Evolutionary conservation across 768 basidiomycete genomes (phyloP).

Genomic region (Suillus subaureus): DNA sequence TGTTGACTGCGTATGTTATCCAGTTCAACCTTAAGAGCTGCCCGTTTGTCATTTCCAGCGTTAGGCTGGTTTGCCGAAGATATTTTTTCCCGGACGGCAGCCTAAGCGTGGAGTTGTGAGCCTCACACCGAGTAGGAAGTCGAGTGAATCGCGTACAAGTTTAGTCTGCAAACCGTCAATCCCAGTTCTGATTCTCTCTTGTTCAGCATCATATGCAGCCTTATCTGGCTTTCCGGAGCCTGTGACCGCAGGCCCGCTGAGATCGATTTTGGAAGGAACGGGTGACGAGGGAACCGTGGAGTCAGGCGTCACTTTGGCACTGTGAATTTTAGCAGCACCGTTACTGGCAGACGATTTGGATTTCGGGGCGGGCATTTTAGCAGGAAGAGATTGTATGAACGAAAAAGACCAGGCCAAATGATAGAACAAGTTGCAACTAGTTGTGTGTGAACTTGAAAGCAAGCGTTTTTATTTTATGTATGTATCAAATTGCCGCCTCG

Average conservation of each 20-base stretch:
- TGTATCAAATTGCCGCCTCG: neutral
- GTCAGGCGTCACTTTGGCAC: conserved; percentile 24
- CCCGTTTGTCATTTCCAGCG: conserved; percentile 70
- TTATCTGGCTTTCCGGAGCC: conserved; percentile 79
- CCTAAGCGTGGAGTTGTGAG: conserved; percentile 42
- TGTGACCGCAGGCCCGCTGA: conserved; percentile 24
- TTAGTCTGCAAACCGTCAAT: conserved; percentile 83
- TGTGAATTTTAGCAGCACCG: conserved; percentile 42
- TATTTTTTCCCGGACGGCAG: conserved; percentile 76
- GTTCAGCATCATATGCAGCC: conserved; percentile 79
- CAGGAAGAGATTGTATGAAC: conserved; percentile 17
- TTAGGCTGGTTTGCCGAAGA: conserved; percentile 58
- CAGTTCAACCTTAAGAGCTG: conserved; percentile 75
- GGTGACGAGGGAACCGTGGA: conserved; percentile 31
- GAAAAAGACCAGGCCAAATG: conserved; percentile 19
- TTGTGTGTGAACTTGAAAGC: conserved; percentile 11
- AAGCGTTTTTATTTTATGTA: neutral
- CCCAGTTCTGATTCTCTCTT: conserved; percentile 77
- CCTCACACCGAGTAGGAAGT: conserved; percentile 1
- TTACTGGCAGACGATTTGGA: conserved; percentile 53
- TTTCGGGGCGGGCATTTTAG: conserved; percentile 47
- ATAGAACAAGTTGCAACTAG: neutral
- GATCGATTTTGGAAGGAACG: conserved; percentile 22
- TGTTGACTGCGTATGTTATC: conserved; percentile 80
- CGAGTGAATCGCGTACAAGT: conserved; percentile 55